phyloP scores from a whole-genome alignment of 495 filamentous ascomycete genomes.

The Eremomyces bilateralis region DNA sequence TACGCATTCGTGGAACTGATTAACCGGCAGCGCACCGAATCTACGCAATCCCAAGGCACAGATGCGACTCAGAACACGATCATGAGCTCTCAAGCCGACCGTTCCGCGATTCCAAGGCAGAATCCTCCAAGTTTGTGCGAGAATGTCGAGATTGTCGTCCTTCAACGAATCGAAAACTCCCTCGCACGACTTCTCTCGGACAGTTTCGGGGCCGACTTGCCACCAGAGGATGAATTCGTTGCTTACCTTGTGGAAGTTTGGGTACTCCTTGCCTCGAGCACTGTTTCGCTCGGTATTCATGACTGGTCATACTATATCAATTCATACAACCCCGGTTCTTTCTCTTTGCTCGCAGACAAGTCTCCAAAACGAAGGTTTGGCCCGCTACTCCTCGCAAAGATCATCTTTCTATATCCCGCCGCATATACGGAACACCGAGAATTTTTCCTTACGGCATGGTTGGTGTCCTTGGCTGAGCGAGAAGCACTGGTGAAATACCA shows the following conservation, averaged over 20 bases:
- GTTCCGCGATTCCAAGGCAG: slow-evolving; percentile 15
- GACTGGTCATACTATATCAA: slow-evolving; percentile 38
- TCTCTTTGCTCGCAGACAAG: slow-evolving; percentile 38
- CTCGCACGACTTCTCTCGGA: slow-evolving; percentile 41
- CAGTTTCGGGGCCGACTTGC: slow-evolving; percentile 40
- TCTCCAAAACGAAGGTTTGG: slow-evolving; percentile 41
- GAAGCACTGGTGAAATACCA: slow-evolving; percentile 46
- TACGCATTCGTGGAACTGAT: slow-evolving; percentile 13
- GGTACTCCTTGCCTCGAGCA: too few species aligned
- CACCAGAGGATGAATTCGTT: slow-evolving; percentile 35
- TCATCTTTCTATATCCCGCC: slow-evolving; percentile 27
- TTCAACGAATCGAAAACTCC: slow-evolving; percentile 26
- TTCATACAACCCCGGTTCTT: slow-evolving; percentile 32
- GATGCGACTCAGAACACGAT: slow-evolving; percentile 8
- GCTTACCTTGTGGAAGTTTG: slow-evolving; percentile 21
- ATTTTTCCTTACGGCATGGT: slow-evolving; percentile 33
- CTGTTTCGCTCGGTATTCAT: too few species aligned
- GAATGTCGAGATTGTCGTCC: not conserved
- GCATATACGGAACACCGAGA: slow-evolving; percentile 22
- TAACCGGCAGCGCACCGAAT: slow-evolving; percentile 1
- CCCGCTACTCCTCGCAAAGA: slow-evolving; percentile 35
- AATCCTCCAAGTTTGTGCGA: too few species aligned
- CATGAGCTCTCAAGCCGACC: slow-evolving; percentile 46
- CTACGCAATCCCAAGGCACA: slow-evolving; percentile 1
- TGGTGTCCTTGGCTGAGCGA: slow-evolving; percentile 40